These are phyloP conservation scores for Nigrograna mackinnonii DNA, from an alignment of 2,329 filamentous ascomycete genomes.

Conservation along the genomic window DNA sequence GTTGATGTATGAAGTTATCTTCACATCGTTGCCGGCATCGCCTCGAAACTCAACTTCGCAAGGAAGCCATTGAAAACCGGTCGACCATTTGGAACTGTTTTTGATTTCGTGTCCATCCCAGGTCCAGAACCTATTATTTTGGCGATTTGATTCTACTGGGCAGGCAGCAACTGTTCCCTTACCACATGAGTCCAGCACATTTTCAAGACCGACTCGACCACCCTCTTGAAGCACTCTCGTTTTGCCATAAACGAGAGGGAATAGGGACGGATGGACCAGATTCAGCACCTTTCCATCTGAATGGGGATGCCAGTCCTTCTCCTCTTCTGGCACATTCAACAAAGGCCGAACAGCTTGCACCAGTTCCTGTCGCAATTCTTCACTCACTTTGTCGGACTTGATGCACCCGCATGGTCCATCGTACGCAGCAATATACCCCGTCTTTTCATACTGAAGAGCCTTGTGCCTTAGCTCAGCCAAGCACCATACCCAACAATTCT, in stretches of 20 bases:
- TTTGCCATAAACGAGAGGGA: slow-evolving; percentile 58
- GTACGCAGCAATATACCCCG: slow-evolving; percentile 47
- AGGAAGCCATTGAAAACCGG: slow-evolving; percentile 58
- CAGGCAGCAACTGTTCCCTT: slow-evolving; percentile 16
- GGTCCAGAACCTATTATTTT: background rate
- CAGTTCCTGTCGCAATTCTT: slow-evolving; percentile 45
- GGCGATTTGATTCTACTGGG: background rate
- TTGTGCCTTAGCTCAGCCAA: slow-evolving; percentile 55
- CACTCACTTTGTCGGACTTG: slow-evolving; percentile 56
- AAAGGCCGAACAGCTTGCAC: slow-evolving; percentile 49
- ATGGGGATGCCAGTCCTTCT: slow-evolving; percentile 64
- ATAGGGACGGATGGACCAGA: slow-evolving; percentile 66
- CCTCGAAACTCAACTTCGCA: slow-evolving; percentile 47
- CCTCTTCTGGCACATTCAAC: slow-evolving; percentile 52
- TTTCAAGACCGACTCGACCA: slow-evolving; percentile 33
- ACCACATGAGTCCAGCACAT: slow-evolving; percentile 1
- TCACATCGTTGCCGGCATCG: slow-evolving; percentile 34
- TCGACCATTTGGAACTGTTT: slow-evolving; percentile 22
- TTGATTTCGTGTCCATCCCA: background rate
- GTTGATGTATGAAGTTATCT: slow-evolving; percentile 55
- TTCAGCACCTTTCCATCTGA: slow-evolving; percentile 59
- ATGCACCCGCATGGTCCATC: slow-evolving; percentile 50
- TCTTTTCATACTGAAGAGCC: slow-evolving; percentile 44
- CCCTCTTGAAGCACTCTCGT: slow-evolving; percentile 42
- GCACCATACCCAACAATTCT: slow-evolving; percentile 13